Percentiles rank a stretch among this genome's conserved stretches.
Evolutionary conservation across 2,329 filamentous ascomycete genomes (phyloP).

Genomic region (Golovinomyces cichoracearum): DNA sequence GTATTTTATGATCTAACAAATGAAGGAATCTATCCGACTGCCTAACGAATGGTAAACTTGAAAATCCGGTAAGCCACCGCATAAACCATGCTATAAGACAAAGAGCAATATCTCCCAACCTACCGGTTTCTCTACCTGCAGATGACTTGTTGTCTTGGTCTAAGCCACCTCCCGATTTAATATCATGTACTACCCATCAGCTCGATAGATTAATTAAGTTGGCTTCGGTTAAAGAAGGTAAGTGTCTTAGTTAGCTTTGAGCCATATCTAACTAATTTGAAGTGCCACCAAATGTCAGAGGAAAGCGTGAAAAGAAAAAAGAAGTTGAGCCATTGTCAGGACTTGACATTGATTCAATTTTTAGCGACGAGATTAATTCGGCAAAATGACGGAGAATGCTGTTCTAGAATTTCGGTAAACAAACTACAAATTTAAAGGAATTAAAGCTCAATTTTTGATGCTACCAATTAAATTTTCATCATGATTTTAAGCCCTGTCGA

Average conservation of each 20-base stretch:
- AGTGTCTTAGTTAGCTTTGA: conserved; percentile 1
- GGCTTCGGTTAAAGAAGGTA: conserved; percentile 65
- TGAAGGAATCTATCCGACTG: conserved; percentile 34
- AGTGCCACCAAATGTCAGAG: conserved; percentile 59
- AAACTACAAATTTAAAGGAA: conserved; percentile 32
- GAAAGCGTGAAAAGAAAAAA: conserved; percentile 36
- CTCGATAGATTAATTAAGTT: conserved; percentile 38
- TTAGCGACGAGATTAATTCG: conserved; percentile 26
- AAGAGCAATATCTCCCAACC: conserved; percentile 49
- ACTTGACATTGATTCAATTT: conserved; percentile 58
- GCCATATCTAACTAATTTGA: conserved; percentile 7
- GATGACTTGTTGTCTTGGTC: conserved; percentile 43
- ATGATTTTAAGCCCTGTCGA: conserved; percentile 35
- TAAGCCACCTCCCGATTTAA: neutral
- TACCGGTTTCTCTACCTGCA: conserved; percentile 33
- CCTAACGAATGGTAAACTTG: conserved; percentile 54
- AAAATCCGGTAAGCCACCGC: conserved; percentile 64
- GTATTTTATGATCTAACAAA: neutral
- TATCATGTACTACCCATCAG: conserved; percentile 19
- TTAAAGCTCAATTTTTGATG: conserved; percentile 34
- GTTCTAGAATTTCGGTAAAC: conserved; percentile 77
- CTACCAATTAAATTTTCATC: conserved; percentile 44
- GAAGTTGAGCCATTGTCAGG: conserved; percentile 64
- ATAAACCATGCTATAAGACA: conserved; percentile 65
- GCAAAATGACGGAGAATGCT: conserved; percentile 43